Conservation (phyloP, 73 alveolate species). For the Vitrella brassicaformis region DNA sequence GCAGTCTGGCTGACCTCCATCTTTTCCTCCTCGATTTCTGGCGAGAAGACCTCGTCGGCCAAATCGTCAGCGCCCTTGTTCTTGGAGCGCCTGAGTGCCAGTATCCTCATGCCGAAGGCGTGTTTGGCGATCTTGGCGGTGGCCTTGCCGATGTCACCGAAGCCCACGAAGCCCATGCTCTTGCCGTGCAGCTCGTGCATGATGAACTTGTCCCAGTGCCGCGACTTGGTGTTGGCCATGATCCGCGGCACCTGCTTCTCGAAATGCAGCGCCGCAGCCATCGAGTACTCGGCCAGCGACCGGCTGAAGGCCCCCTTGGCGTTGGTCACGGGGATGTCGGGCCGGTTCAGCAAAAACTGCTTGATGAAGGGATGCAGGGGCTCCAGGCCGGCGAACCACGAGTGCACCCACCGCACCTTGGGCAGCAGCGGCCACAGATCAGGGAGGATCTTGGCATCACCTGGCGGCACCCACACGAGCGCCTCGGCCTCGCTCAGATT, state of each 20-base stretch:
- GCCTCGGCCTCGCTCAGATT: not conserved
- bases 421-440: not conserved
- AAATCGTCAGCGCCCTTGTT: constrained; percentile 13
- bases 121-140: constrained; percentile 19
- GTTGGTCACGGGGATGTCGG: constrained; percentile 2
- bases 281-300: constrained; percentile 26
- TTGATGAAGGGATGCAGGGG: not conserved
- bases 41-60: constrained; percentile 27
- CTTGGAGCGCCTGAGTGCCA: constrained; percentile 32
- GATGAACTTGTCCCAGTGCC: constrained; percentile 22
- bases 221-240: not conserved
- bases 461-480: not conserved
- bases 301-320: constrained; percentile 12
- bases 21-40: constrained; percentile 15
- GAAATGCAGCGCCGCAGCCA: constrained; percentile 33
- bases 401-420: not conserved
- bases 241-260: constrained; percentile 26
- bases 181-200: constrained; percentile 22
- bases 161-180: constrained; percentile 21
- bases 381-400: not conserved
- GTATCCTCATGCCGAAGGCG: constrained; percentile 45
- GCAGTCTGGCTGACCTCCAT: constrained; percentile 2
- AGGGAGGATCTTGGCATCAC: not conserved
- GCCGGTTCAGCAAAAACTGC: not conserved
- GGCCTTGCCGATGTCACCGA: constrained; percentile 29